Conservation (phyloP, 192 early-diverging fungal species). For the Globomyces pollinis-pini region DNA sequence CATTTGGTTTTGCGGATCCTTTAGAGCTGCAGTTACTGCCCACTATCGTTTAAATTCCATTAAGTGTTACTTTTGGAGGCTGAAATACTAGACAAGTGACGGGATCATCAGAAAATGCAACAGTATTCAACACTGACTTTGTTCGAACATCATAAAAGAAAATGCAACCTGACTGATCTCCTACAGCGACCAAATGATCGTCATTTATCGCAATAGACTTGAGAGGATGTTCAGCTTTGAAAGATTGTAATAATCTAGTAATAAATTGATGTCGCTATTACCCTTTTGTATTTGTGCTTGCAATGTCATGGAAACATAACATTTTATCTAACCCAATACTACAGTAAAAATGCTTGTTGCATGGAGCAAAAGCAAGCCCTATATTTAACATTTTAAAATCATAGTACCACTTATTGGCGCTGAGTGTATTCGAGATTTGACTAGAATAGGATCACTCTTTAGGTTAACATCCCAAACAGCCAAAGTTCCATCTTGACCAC, state of each 20-base stretch:
- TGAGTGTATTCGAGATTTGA: slow-evolving; percentile 21
- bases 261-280: neutral
- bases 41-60: no score
- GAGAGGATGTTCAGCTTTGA: slow-evolving; percentile 21
- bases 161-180: slow-evolving; percentile 16
- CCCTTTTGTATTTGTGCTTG: neutral
- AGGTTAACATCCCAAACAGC: slow-evolving; percentile 32
- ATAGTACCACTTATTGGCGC: slow-evolving; percentile 25
- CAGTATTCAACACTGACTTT: slow-evolving; percentile 3
- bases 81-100: slow-evolving; percentile 22
- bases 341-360: slow-evolving; percentile 24
- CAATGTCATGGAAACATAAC: slow-evolving; percentile 22
- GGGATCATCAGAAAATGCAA: neutral
- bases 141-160: slow-evolving; percentile 26
- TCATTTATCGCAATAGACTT: slow-evolving; percentile 23
- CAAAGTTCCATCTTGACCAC: slow-evolving; percentile 28
- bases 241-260: slow-evolving; percentile 5
- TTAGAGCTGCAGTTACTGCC: slow-evolving; percentile 17
- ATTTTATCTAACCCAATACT: slow-evolving; percentile 26
- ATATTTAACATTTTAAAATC: neutral
- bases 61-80: slow-evolving; percentile 23
- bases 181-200: slow-evolving; percentile 29
- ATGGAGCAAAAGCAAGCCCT: slow-evolving; percentile 23
- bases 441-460: slow-evolving; percentile 2
- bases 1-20: slow-evolving; percentile 3